Evolutionary conservation across 495 filamentous ascomycete genomes (phyloP), one percentile per base, ranked within the genome.

Genomic region (Cladorrhinum samala): DNA sequence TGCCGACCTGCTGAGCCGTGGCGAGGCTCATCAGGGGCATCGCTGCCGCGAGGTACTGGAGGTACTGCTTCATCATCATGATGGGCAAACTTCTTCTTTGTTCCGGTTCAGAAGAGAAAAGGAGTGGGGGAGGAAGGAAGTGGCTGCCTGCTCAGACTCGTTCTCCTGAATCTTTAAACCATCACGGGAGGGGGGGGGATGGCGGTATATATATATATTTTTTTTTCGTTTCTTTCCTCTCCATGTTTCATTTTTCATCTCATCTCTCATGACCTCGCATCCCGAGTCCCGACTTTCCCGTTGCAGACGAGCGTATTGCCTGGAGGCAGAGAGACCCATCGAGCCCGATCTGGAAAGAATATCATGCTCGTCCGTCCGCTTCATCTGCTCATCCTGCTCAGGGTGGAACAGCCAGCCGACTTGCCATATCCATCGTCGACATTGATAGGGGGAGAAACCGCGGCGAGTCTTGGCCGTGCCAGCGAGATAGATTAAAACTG

Each of bases 1-100:
- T 82, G 62, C 82, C 82, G 58, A 78, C 74, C 60, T 79, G 72
- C 66, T 87, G 83, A 57, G 65, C 71, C 46, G 51, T 36, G 25
- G 52, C 62, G 14, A 68, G 64, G 56, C 55, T 55, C 54, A 65
- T 48, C 41, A 67, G 54, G 24, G 58, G 53, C 48, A 64, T 48
- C 13, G 55, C 55, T 46, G 68, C 53, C 46, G 69, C 68, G 33
- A 76, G 58, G 30, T 65, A 65, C 38, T 61, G 42, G 41, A 67
- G 52, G 16, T 59, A 62, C 19, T 52, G 41, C 61, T 65, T 67
- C 61, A 67, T 67, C 16, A 39, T 61, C 43, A 54, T 50, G 14
- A 9, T 55, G 52, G 16, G 17, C 7, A 16, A 49, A 47, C 21
- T 45, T 3, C 20, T 45, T 8, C 16, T 17, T 24, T 30, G 11